A percentile compares a stretch with the other conserved stretches of the same genome.
Evolutionary conservation across 345 rosid species (phyloP).

Genomic region (Pugionium cornutum): DNA sequence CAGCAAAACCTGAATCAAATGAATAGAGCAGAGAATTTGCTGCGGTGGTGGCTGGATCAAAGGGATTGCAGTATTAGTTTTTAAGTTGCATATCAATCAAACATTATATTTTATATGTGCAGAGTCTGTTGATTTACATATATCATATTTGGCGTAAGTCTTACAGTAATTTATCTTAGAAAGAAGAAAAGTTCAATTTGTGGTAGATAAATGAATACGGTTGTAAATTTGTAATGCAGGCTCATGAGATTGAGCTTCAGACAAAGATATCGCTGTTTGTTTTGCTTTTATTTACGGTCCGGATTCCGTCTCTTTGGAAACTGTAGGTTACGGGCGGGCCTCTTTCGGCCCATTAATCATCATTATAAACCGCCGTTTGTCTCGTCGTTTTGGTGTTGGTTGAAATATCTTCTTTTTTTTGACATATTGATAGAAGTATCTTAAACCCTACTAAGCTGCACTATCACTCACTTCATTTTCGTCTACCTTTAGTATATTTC

Average conservation of each 20-base stretch:
- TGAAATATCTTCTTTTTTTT: too few relatives aligned
- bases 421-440: conserved; percentile 2
- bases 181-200: conserved; percentile 18
- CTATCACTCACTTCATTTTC: not conserved
- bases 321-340: not conserved
- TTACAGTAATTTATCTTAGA: conserved; percentile 19
- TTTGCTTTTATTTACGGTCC: not conserved
- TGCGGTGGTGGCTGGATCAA: conserved; percentile 25
- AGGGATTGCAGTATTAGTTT: conserved; percentile 12
- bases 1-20: conserved; percentile 56
- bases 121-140: conserved; percentile 32
- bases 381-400: conserved; percentile 3
- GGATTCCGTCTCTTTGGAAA: conserved; percentile 13
- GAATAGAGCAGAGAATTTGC: conserved; percentile 45
- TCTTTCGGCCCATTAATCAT: not conserved
- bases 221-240: conserved; percentile 11
- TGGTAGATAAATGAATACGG: conserved; percentile 24
- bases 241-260: conserved; percentile 16
- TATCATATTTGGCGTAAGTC: conserved; percentile 28
- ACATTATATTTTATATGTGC: conserved; percentile 33
- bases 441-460: conserved; percentile 28
- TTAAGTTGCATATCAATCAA: conserved; percentile 17
- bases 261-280: conserved; percentile 27
- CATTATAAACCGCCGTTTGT: not conserved
- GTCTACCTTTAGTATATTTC: not conserved